phyloP scores from a whole-genome alignment of 163 green algal genomes.

The Volvox carteri region DNA sequence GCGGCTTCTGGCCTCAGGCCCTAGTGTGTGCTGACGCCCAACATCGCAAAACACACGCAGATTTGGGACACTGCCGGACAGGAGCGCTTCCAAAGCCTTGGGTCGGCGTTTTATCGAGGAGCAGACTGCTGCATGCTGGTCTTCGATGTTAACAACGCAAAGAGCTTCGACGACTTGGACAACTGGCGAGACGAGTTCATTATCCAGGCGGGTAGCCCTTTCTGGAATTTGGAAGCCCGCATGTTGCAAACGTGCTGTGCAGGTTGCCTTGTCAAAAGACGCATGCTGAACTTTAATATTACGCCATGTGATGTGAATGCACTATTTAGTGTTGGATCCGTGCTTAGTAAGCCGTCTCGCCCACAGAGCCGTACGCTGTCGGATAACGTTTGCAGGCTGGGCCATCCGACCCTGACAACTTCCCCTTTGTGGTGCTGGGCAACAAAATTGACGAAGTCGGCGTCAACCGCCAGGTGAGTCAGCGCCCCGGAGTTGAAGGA shows the following conservation, averaged over 20 bases:
- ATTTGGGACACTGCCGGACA: constrained; percentile 99
- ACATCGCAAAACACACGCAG: constrained; percentile 62
- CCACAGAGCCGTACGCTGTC: background rate
- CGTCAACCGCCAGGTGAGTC: constrained; percentile 77
- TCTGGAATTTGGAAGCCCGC: too few species aligned
- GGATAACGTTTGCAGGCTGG: constrained; percentile 73
- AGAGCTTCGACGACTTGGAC: constrained; percentile 98
- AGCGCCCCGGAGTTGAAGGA: too few species aligned
- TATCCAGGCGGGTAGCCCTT: constrained; percentile 90
- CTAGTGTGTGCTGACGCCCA: background rate
- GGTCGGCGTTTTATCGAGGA: constrained; percentile 99
- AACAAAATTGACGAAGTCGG: constrained; percentile 98
- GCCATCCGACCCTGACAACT: constrained; percentile 93
- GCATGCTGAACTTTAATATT: too few species aligned
- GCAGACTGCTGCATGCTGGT: constrained; percentile 99
- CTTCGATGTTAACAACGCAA: constrained; percentile 97
- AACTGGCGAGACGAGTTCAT: constrained; percentile 99
- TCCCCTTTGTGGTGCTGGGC: constrained; percentile 98
- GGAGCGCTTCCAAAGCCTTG: constrained; percentile 98
- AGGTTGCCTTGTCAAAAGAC: too few species aligned
- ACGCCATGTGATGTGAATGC: too few species aligned
- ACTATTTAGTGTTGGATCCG: too few species aligned
- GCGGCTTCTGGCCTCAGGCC: background rate
- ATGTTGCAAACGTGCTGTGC: too few species aligned
- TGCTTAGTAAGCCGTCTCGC: too few species aligned